These are phyloP conservation scores for Marsdenia floribunda DNA, from an alignment of 257 asterid species.

Conservation along the genomic window DNA sequence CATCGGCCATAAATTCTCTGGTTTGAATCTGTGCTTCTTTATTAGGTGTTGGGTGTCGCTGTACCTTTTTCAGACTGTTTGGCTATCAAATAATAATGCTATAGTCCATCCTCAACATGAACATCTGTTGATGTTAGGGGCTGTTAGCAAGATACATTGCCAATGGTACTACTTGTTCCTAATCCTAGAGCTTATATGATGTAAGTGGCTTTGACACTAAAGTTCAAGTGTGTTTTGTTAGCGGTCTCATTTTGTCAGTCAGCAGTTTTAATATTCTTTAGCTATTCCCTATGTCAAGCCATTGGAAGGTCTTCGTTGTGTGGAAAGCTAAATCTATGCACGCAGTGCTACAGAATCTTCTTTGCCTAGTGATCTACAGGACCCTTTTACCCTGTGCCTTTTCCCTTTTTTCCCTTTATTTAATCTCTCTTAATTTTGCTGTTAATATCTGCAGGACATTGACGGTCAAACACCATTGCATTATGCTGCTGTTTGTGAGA, in stretches of 20 bases:
- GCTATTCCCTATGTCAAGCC: background rate
- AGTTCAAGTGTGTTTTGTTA: background rate
- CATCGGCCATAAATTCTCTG: background rate
- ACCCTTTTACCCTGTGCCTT: background rate
- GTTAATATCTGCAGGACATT: constrained; percentile 48
- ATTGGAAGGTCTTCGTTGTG: background rate
- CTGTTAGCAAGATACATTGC: background rate
- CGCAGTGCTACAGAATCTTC: background rate
- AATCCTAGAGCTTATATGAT: background rate
- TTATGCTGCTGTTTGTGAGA: constrained; percentile 91
- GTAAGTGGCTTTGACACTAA: background rate
- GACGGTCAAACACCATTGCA: constrained; percentile 95
- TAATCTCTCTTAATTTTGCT: background rate
- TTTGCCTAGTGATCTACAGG: background rate
- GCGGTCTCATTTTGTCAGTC: background rate
- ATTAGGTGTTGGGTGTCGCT: background rate
- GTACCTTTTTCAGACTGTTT: background rate
- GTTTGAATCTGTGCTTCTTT: background rate
- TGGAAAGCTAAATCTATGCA: background rate
- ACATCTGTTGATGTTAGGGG: background rate
- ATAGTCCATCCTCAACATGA: background rate
- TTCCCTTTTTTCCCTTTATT: background rate
- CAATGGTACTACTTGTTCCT: background rate
- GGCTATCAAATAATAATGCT: background rate
- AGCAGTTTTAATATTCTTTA: background rate